phyloP scores from a whole-genome alignment of 441 rosid genomes.

The Jatropha multifida region DNA sequence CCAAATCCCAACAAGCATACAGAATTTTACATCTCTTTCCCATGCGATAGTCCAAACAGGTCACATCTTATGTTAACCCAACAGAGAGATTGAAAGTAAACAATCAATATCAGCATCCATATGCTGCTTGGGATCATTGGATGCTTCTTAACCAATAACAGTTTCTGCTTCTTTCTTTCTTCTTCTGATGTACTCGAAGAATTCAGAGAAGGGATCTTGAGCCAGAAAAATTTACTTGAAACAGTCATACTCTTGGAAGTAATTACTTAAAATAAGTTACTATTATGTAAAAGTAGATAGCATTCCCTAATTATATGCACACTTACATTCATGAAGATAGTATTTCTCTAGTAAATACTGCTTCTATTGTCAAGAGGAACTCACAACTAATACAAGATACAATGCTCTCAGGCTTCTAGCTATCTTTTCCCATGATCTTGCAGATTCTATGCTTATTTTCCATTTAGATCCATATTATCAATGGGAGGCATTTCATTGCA shows the following conservation, averaged over 20 bases:
- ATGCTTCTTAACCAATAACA: background rate
- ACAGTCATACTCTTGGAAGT: background rate
- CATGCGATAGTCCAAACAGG: too few relatives aligned
- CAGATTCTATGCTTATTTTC: conserved; percentile 22
- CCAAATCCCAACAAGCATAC: too few relatives aligned
- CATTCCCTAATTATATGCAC: conserved; percentile 34
- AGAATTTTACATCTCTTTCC: too few relatives aligned
- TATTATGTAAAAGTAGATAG: conserved; percentile 1
- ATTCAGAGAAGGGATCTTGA: background rate
- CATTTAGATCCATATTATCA: conserved; percentile 1
- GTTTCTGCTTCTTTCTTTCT: background rate
- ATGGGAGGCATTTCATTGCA: conserved; percentile 10
- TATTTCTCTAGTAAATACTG: conserved; percentile 18
- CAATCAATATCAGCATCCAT: background rate
- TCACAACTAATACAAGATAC: conserved; percentile 23
- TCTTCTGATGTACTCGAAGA: too few relatives aligned
- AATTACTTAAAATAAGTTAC: background rate
- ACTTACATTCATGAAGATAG: conserved; percentile 31
- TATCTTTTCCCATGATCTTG: background rate
- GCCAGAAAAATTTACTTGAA: background rate
- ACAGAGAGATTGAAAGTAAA: background rate
- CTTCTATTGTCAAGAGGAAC: conserved; percentile 19
- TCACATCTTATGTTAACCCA: too few relatives aligned
- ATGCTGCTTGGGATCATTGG: background rate
- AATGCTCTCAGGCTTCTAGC: conserved; percentile 6